Evolutionary conservation across 495 filamentous ascomycete species (phyloP).

Genomic region (Chaetomium tenue): DNA sequence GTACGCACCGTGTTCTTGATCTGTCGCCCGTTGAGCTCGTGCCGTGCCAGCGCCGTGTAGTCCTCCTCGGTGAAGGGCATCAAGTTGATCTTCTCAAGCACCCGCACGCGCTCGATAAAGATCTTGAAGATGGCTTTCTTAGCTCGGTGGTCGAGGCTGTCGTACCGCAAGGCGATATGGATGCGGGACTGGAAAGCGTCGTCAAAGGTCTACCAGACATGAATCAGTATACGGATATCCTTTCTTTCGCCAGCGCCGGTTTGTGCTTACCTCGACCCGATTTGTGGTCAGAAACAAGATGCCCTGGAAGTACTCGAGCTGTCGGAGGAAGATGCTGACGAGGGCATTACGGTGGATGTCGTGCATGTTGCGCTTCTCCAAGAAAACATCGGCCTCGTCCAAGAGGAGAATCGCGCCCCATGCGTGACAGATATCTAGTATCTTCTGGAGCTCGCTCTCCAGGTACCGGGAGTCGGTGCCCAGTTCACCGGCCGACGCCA

Average conservation of each 20-base stretch:
- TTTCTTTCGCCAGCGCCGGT: too few relatives aligned
- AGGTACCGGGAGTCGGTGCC: slow-evolving; percentile 76
- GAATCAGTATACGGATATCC: slow-evolving; percentile 16
- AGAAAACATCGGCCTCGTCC: slow-evolving; percentile 77
- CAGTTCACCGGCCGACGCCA: slow-evolving; percentile 77
- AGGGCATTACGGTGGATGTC: slow-evolving; percentile 75
- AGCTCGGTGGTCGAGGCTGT: slow-evolving; percentile 69
- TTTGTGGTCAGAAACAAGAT: slow-evolving; percentile 56
- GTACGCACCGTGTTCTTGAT: slow-evolving; percentile 93
- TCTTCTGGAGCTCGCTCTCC: slow-evolving; percentile 77
- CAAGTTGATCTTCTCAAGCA: slow-evolving; percentile 59
- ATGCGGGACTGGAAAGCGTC: slow-evolving; percentile 62
- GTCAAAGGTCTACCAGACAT: slow-evolving; percentile 53
- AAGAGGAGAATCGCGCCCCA: slow-evolving; percentile 82
- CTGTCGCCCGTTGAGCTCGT: slow-evolving; percentile 85
- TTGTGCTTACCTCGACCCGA: slow-evolving; percentile 48
- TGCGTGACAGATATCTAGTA: slow-evolving; percentile 80
- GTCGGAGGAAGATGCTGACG: slow-evolving; percentile 60
- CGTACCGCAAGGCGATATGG: slow-evolving; percentile 73
- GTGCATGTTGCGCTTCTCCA: slow-evolving; percentile 70
- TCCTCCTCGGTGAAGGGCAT: slow-evolving; percentile 67
- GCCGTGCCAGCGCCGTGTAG: slow-evolving; percentile 62
- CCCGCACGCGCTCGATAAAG: slow-evolving; percentile 68
- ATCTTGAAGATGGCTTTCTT: slow-evolving; percentile 84
- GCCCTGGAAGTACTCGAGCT: slow-evolving; percentile 54